Evolutionary conservation across 225 moss, liverwort and hornwort species (phyloP).

Genomic region (Takakia lepidozioides): DNA sequence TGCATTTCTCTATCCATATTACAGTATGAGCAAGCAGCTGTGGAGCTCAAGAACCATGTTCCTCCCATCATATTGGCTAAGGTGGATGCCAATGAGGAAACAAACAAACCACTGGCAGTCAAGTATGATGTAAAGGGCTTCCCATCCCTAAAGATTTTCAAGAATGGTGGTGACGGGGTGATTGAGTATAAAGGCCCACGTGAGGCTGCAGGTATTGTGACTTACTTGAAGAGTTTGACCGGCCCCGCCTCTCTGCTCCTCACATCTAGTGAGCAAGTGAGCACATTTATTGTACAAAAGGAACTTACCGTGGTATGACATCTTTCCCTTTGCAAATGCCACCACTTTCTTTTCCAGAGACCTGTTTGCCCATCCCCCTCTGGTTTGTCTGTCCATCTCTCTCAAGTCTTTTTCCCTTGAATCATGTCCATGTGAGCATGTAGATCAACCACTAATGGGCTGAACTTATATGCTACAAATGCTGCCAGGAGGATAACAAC

Average conservation of each 20-base stretch:
- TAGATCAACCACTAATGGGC: too few relatives aligned
- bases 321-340: too few relatives aligned
- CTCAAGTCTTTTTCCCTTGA: too few relatives aligned
- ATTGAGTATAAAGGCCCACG: constrained; percentile 80
- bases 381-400: too few relatives aligned
- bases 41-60: constrained; percentile 62
- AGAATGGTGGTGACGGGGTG: constrained; percentile 56
- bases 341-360: too few relatives aligned
- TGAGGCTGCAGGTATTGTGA: constrained; percentile 65
- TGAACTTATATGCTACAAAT: too few relatives aligned
- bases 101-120: constrained; percentile 62
- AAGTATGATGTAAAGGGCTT: constrained; percentile 69
- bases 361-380: too few relatives aligned
- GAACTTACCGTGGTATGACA: constrained; percentile 60
- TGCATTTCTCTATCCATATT: neutral
- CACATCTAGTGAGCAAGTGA: constrained; percentile 46
- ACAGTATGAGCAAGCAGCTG: constrained; percentile 80
- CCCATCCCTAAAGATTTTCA: constrained; percentile 76
- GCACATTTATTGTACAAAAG: constrained; percentile 32
- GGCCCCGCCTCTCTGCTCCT: constrained; percentile 71
- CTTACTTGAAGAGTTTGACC: constrained; percentile 59
- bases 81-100: constrained; percentile 59
- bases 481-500: too few relatives aligned
- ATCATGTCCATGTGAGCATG: too few relatives aligned
- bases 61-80: constrained; percentile 80